Conservation (phyloP, 2,329 filamentous ascomycete species). For the Cladophialophora psammophila region DNA sequence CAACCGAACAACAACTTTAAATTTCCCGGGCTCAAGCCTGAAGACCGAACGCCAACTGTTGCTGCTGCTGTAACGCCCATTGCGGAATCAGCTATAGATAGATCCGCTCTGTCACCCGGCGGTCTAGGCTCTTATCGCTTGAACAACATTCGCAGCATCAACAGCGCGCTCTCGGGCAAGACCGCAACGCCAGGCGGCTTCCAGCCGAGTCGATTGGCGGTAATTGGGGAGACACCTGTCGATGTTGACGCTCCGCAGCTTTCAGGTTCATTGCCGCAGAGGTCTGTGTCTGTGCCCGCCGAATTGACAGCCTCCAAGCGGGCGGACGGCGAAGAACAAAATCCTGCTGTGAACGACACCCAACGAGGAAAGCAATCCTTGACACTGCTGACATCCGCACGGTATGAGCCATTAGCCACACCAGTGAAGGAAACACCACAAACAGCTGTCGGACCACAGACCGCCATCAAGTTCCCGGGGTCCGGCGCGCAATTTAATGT, state of each 20-base stretch:
- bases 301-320: constrained; percentile 26
- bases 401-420: constrained; percentile 53
- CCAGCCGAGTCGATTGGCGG: constrained; percentile 67
- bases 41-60: constrained; percentile 75
- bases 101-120: constrained; percentile 71
- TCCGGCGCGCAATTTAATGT: constrained; percentile 18
- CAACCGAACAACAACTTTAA: constrained; percentile 62
- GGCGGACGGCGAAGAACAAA: constrained; percentile 41
- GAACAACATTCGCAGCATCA: constrained; percentile 70
- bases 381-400: constrained; percentile 53
- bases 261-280: constrained; percentile 47
- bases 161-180: constrained; percentile 72
- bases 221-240: constrained; percentile 74
- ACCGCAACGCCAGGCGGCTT: constrained; percentile 68
- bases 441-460: constrained; percentile 71
- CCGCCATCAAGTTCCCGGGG: constrained; percentile 62
- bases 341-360: constrained; percentile 47
- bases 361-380: constrained; percentile 47
- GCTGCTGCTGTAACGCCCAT: constrained; percentile 84
- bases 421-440: constrained; percentile 57
- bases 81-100: constrained; percentile 71
- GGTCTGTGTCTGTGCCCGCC: constrained; percentile 44
- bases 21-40: constrained; percentile 64
- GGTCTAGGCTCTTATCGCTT: constrained; percentile 65
- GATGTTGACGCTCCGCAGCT: constrained; percentile 54